Conservation (phyloP, 257 asterid genomes). For the Avicennia marina region DNA sequence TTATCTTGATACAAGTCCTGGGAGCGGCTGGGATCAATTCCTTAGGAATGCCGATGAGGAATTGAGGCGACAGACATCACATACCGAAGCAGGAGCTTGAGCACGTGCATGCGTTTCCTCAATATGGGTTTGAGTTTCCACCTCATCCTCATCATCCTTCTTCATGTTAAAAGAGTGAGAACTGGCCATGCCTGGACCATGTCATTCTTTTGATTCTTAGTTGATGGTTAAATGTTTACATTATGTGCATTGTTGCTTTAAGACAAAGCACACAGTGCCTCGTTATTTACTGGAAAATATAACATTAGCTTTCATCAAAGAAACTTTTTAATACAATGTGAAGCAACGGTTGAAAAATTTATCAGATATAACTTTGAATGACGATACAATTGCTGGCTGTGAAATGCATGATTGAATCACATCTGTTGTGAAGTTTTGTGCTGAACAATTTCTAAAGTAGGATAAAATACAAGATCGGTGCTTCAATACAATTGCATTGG, state of each 20-base stretch:
- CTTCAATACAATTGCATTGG: conserved; percentile 10
- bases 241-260: too few relatives aligned
- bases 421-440: conserved; percentile 1
- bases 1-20: conserved; percentile 70
- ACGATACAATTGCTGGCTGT: background rate
- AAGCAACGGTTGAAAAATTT: too few relatives aligned
- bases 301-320: too few relatives aligned
- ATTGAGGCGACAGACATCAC: conserved; percentile 32
- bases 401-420: background rate
- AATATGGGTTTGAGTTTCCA: background rate
- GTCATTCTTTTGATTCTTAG: too few relatives aligned
- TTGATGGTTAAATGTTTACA: too few relatives aligned
- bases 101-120: background rate
- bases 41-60: conserved; percentile 58
- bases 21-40: conserved; percentile 92
- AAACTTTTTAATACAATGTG: too few relatives aligned
- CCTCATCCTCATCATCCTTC: too few relatives aligned
- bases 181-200: too few relatives aligned
- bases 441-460: conserved; percentile 1
- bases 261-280: too few relatives aligned
- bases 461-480: conserved; percentile 2
- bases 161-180: too few relatives aligned
- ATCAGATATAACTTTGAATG: too few relatives aligned
- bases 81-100: conserved; percentile 49
- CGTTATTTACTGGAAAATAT: too few relatives aligned